These are phyloP conservation scores for Tulasnella sp. DNA, from an alignment of 768 basidiomycete genomes.

Conservation along the genomic window DNA sequence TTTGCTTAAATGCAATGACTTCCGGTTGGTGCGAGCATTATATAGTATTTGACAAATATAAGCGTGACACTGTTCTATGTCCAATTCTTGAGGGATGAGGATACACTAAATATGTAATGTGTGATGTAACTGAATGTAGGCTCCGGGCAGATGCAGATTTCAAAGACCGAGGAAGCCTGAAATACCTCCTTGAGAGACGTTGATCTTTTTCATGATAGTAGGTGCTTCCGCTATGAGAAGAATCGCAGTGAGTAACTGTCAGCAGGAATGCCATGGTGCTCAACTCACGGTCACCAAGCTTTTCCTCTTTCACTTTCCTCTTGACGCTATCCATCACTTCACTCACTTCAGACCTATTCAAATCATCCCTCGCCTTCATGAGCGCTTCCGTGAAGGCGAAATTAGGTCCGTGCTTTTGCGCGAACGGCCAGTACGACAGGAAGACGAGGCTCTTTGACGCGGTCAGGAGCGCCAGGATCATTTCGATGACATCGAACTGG, in stretches of 20 bases:
- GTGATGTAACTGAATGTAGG: no score
- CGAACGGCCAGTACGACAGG: constrained; percentile 89
- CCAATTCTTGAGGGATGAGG: no score
- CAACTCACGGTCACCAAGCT: constrained; percentile 64
- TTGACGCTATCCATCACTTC: constrained; percentile 93
- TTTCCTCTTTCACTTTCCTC: constrained; percentile 86
- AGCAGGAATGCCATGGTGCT: neutral
- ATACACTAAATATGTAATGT: no score
- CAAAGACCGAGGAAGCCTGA: constrained; percentile 47
- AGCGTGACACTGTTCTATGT: no score
- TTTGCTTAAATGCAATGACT: no score
- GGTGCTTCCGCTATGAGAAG: constrained; percentile 54
- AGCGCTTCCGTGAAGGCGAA: constrained; percentile 82
- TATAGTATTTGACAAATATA: no score
- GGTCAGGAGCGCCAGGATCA: constrained; percentile 67
- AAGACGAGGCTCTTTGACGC: constrained; percentile 84
- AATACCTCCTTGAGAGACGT: constrained; percentile 60
- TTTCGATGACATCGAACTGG: constrained; percentile 78
- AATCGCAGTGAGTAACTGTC: neutral
- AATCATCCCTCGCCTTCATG: constrained; percentile 79
- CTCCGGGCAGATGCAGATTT: no score
- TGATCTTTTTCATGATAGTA: constrained; percentile 87
- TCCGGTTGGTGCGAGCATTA: no score
- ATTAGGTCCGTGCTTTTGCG: constrained; percentile 87
- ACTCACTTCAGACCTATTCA: constrained; percentile 75